These are phyloP conservation scores for Chlorella sp. DNA, from an alignment of 139 green algal genomes.

Conservation along the genomic window DNA sequence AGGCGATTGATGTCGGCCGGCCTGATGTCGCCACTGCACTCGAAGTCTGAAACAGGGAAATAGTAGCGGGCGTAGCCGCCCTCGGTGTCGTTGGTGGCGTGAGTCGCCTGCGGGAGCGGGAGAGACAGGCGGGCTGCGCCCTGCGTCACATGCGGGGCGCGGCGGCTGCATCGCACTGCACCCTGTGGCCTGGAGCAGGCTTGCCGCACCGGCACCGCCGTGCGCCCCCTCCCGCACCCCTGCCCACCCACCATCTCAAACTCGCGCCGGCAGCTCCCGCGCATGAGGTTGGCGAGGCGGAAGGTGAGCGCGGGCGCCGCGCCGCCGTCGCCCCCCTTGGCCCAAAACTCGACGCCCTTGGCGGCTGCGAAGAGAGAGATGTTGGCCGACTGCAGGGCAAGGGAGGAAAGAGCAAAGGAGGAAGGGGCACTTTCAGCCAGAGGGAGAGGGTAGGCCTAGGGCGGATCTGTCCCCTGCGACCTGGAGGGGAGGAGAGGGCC, in stretches of 20 bases:
- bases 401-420: too few relatives aligned
- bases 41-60: conserved; percentile 6
- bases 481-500: too few relatives aligned
- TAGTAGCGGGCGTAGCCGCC: conserved; percentile 21
- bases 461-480: too few relatives aligned
- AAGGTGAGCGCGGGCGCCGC: conserved; percentile 7
- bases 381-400: too few relatives aligned
- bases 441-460: too few relatives aligned
- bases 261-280: neutral
- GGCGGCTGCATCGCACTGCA: neutral
- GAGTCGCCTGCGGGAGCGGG: neutral
- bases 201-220: neutral
- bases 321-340: neutral
- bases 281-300: conserved; percentile 4
- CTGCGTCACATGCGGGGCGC: neutral
- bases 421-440: too few relatives aligned
- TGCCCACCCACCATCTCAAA: neutral
- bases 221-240: neutral
- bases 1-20: conserved; percentile 17
- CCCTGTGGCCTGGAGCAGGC: neutral
- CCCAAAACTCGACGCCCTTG: conserved; percentile 34
- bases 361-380: conserved; percentile 7
- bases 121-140: neutral
- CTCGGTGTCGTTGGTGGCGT: neutral
- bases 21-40: conserved; percentile 11